Evolutionary conservation across 1,284 basidiomycete genomes (phyloP).

Genomic region (Microbotryum intermedium): DNA sequence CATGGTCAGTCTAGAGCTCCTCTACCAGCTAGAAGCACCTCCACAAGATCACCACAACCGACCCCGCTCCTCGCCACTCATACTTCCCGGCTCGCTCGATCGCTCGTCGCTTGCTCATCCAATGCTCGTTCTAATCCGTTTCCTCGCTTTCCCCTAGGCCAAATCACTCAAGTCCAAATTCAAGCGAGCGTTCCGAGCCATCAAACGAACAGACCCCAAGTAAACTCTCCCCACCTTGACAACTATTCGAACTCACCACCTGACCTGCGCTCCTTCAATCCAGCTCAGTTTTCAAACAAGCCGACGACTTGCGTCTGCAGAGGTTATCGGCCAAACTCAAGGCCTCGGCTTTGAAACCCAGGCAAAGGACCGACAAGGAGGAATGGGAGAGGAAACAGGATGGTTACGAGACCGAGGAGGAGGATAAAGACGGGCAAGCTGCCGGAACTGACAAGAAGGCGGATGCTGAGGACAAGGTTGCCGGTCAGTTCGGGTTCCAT

Average conservation of each 20-base stretch:
- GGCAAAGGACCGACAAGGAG: constrained; percentile 39
- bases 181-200: constrained; percentile 72
- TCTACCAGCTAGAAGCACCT: too few species aligned
- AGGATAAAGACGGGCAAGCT: constrained; percentile 35
- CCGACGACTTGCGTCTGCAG: constrained; percentile 71
- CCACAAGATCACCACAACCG: too few species aligned
- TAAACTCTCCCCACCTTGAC: constrained; percentile 50
- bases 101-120: neutral
- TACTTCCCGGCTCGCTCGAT: neutral
- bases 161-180: constrained; percentile 85
- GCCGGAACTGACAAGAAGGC: constrained; percentile 40
- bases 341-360: constrained; percentile 36
- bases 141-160: constrained; percentile 50
- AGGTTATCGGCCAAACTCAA: constrained; percentile 64
- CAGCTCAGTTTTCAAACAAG: constrained; percentile 48
- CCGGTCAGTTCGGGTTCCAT: too few species aligned
- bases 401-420: constrained; percentile 42
- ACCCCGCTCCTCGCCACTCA: too few species aligned
- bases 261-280: neutral
- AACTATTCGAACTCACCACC: neutral
- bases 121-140: neutral
- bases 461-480: constrained; percentile 41
- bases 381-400: constrained; percentile 36
- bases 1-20: too few species aligned
- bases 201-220: constrained; percentile 63